These are phyloP conservation scores for Hydnum rufescens DNA, from an alignment of 768 basidiomycete species.

Conservation along the genomic window DNA sequence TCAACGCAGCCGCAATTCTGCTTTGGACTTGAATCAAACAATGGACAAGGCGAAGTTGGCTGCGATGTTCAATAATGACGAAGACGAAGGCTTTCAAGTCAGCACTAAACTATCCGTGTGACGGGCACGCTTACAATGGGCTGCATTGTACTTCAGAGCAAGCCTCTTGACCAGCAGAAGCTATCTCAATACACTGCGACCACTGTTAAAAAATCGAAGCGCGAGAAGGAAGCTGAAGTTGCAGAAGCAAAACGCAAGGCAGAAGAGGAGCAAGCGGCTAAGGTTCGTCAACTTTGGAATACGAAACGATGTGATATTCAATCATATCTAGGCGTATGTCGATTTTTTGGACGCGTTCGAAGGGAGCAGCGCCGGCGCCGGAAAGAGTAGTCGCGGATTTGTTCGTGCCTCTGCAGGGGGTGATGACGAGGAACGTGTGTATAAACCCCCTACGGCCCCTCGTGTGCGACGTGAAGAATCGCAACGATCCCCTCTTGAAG, in stretches of 20 bases:
- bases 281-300: conserved; percentile 20
- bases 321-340: conserved; percentile 24
- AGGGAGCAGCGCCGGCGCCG: conserved; percentile 11
- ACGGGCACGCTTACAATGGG: conserved; percentile 30
- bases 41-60: conserved; percentile 27
- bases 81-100: conserved; percentile 72
- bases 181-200: conserved; percentile 66
- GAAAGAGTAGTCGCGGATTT: conserved; percentile 14
- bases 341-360: conserved; percentile 72
- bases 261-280: conserved; percentile 61
- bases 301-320: too few relatives aligned
- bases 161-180: conserved; percentile 70
- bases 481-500: neutral
- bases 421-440: neutral
- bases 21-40: too few relatives aligned
- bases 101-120: conserved; percentile 38
- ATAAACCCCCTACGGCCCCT: conserved; percentile 2
- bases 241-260: conserved; percentile 77
- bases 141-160: conserved; percentile 42
- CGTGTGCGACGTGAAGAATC: neutral
- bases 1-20: too few relatives aligned
- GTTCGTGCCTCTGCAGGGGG: conserved; percentile 10
- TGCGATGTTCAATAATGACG: conserved; percentile 58
- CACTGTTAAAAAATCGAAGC: conserved; percentile 70
- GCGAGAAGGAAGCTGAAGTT: conserved; percentile 83